Percentiles rank a stretch among this genome's conserved stretches.
phyloP scores from a whole-genome alignment of 345 rosid species.

The Nasturtium officinale region DNA sequence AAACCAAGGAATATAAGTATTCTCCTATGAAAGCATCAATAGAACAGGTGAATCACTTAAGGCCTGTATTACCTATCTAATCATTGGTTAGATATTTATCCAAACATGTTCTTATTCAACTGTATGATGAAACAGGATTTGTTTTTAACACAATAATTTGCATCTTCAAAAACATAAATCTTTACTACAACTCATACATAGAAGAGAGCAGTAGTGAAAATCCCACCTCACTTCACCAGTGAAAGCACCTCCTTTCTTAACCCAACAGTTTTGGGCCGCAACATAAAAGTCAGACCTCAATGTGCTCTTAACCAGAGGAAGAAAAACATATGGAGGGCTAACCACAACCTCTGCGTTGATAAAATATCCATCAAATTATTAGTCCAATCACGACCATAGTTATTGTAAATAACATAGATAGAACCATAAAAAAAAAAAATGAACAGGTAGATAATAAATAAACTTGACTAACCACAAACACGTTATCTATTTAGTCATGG shows the following conservation, averaged over 20 bases:
- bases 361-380: neutral
- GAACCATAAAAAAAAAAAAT: neutral
- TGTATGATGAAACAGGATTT: neutral
- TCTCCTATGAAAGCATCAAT: neutral
- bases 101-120: neutral
- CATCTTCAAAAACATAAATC: neutral
- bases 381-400: neutral
- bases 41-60: neutral
- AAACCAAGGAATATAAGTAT: neutral
- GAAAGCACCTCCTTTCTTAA: conserved; percentile 93
- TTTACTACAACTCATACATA: neutral
- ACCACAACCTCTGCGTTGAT: conserved; percentile 73
- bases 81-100: neutral
- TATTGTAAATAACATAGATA: neutral
- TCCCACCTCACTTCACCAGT: conserved; percentile 88
- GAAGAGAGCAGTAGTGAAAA: neutral
- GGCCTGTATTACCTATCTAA: neutral
- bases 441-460: neutral
- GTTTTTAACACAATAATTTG: neutral
- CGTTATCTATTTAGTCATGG: neutral
- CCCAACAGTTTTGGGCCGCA: conserved; percentile 97
- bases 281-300: conserved; percentile 77
- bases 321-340: conserved; percentile 86
- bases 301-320: conserved; percentile 61
- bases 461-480: neutral